Evolutionary conservation across 768 basidiomycete genomes (phyloP).

Genomic region (Xerocomus brunneocitrinus): DNA sequence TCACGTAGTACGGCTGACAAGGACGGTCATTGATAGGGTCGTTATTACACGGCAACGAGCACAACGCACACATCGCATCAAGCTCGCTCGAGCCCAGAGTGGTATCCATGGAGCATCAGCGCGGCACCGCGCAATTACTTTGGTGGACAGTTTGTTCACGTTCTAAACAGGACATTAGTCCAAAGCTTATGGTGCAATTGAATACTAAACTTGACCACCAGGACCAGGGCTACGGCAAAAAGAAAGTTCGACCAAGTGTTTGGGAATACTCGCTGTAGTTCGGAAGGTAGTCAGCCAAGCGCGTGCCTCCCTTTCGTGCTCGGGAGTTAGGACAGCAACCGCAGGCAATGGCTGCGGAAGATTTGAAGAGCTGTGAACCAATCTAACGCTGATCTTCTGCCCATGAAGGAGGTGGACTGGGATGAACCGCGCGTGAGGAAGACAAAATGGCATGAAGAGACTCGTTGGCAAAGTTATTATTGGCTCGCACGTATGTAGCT

Average conservation of each 20-base stretch:
- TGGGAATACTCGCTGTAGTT: slow-evolving; percentile 39
- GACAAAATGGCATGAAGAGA: background rate
- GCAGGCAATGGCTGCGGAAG: slow-evolving; percentile 42
- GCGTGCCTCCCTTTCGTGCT: slow-evolving; percentile 46
- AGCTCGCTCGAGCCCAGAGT: slow-evolving; percentile 48
- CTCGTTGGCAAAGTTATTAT: no score
- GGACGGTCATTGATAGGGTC: background rate
- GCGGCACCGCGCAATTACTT: slow-evolving; percentile 60
- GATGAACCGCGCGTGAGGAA: background rate
- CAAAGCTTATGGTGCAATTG: background rate
- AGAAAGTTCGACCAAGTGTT: slow-evolving; percentile 51
- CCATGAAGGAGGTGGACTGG: background rate
- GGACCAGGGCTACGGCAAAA: slow-evolving; percentile 82
- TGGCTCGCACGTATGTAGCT: no score
- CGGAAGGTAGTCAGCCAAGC: slow-evolving; percentile 54
- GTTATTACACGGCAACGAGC: background rate
- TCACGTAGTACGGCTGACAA: slow-evolving; percentile 56
- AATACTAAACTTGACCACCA: slow-evolving; percentile 64
- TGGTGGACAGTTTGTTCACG: slow-evolving; percentile 88
- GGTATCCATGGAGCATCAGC: slow-evolving; percentile 66
- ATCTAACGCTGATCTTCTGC: slow-evolving; percentile 1
- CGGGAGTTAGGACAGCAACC: slow-evolving; percentile 31
- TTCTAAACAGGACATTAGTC: slow-evolving; percentile 46
- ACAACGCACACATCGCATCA: slow-evolving; percentile 47
- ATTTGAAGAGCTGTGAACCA: slow-evolving; percentile 27